These are phyloP conservation scores for Piper longum DNA, from an alignment of 164 flowering plant genomes.

Conservation along the genomic window DNA sequence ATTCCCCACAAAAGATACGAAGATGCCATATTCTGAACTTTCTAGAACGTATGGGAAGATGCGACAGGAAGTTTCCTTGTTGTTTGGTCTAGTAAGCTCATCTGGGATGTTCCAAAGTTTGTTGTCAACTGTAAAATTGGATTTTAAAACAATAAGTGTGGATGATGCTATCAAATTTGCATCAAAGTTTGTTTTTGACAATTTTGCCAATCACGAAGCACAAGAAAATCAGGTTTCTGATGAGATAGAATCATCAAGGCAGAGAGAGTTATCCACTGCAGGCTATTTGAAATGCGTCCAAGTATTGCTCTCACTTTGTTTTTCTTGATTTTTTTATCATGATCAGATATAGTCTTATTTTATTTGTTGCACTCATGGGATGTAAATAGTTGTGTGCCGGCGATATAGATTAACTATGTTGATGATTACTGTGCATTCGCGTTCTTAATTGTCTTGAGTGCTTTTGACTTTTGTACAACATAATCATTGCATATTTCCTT, in stretches of 20 bases:
- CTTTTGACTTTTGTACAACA: background rate
- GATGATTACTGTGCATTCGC: no score
- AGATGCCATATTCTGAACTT: conserved; percentile 82
- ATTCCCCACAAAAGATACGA: conserved; percentile 71
- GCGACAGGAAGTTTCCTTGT: conserved; percentile 70
- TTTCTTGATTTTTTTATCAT: no score
- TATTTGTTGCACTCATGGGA: no score
- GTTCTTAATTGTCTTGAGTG: no score
- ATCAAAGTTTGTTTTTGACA: conserved; percentile 32
- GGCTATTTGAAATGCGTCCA: conserved; percentile 94
- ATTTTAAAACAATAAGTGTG: conserved; percentile 43
- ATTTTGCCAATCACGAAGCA: conserved; percentile 20
- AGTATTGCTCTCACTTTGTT: no score
- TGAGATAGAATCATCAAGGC: conserved; percentile 65
- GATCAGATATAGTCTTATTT: no score
- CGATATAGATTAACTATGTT: no score
- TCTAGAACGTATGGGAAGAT: conserved; percentile 90
- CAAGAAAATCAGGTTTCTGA: conserved; percentile 29
- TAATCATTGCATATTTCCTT: conserved; percentile 8
- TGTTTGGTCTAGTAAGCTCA: conserved; percentile 38
- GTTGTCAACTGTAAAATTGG: conserved; percentile 24
- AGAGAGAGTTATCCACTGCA: conserved; percentile 65
- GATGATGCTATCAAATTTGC: conserved; percentile 80
- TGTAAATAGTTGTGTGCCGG: no score
- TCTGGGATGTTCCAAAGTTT: conserved; percentile 26